Percentiles rank a stretch among this genome's conserved stretches.
Conservation (phyloP, 1,139 yeast species). For the Pneumocystis sp. region DNA sequence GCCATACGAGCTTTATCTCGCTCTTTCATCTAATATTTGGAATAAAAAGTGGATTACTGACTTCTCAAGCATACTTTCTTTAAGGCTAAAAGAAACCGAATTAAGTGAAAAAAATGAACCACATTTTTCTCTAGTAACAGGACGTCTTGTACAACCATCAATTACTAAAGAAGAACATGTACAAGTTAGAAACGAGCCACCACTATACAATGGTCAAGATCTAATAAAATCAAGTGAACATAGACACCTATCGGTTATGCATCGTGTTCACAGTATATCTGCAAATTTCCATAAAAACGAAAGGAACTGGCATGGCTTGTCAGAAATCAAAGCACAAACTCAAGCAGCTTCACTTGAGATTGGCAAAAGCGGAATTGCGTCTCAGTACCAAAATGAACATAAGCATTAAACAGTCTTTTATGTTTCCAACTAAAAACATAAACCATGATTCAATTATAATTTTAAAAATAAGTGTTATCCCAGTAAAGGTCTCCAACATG, state of each 20-base stretch:
- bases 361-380: neutral
- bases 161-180: neutral
- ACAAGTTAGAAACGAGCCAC: neutral
- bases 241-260: neutral
- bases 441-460: neutral
- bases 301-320: neutral
- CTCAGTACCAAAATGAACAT: neutral
- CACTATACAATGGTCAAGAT: neutral
- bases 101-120: conserved; percentile 33
- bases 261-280: neutral
- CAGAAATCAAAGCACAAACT: neutral
- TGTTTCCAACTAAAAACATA: neutral
- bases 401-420: neutral
- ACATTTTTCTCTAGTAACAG: conserved; percentile 82
- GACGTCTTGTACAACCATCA: conserved; percentile 22
- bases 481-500: neutral
- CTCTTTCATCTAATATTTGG: conserved; percentile 43
- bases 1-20: conserved; percentile 77
- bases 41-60: conserved; percentile 87
- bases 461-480: neutral
- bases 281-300: neutral
- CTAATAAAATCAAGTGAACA: neutral
- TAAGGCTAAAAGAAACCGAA: neutral
- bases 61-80: conserved; percentile 38
- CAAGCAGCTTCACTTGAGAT: neutral